Conservation (phyloP, 192 early-diverging fungal species). For the Podila horticola region DNA sequence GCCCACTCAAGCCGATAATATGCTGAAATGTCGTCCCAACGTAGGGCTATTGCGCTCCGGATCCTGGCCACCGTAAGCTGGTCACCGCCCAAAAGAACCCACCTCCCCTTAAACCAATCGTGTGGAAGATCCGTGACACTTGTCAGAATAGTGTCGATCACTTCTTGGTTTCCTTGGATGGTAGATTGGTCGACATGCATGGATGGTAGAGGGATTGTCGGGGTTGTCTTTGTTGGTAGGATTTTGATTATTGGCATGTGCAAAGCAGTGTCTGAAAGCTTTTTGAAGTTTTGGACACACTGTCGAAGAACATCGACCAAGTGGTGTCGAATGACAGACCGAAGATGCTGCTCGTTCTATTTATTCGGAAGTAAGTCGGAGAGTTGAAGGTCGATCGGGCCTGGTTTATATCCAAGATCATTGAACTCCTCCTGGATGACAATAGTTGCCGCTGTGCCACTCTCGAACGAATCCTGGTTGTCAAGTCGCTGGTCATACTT, state of each 20-base stretch:
- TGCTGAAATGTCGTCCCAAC: not conserved
- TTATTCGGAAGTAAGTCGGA: slow-evolving; percentile 2
- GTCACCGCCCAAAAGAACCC: not conserved
- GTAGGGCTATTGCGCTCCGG: not conserved
- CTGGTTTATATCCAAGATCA: not conserved
- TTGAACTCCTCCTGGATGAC: not conserved
- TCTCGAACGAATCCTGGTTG: slow-evolving; percentile 7
- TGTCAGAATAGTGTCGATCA: slow-evolving; percentile 7
- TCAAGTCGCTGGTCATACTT: slow-evolving; percentile 15
- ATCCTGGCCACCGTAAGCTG: slow-evolving; percentile 6
- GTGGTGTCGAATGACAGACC: not conserved
- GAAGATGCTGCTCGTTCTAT: not conserved
- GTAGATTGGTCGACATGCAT: slow-evolving; percentile 16
- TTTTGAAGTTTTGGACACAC: not conserved
- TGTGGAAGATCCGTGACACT: not conserved
- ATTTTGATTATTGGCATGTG: not conserved
- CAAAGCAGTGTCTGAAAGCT: not conserved
- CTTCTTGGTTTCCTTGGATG: not conserved
- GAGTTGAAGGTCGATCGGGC: not conserved
- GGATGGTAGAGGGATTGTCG: slow-evolving; percentile 5
- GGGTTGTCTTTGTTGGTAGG: not conserved
- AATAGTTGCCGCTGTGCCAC: slow-evolving; percentile 8
- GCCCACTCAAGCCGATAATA: slow-evolving; percentile 14
- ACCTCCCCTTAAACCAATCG: slow-evolving; percentile 1
- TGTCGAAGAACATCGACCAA: not conserved